Evolutionary conservation across 352 stramenopile species (phyloP).

Genomic region (Phytophthora brassicae): DNA sequence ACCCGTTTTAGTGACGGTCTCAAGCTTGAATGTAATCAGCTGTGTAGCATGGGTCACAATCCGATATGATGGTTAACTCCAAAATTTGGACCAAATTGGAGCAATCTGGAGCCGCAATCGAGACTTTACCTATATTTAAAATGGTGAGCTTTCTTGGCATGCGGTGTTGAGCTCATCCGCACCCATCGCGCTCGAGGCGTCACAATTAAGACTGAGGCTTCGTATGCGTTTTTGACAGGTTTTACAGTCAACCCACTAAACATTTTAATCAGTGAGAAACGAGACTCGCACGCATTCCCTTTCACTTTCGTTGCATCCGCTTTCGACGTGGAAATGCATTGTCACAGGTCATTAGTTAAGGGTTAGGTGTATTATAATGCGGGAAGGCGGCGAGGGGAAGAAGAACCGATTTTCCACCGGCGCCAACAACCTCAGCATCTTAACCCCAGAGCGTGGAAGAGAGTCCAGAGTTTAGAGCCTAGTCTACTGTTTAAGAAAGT

Average conservation of each 20-base stretch:
- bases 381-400: constrained; percentile 24
- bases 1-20: constrained; percentile 11
- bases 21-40: background rate
- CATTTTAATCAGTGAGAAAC: background rate
- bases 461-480: constrained; percentile 14
- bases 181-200: constrained; percentile 1
- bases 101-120: constrained; percentile 9
- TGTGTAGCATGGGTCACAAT: constrained; percentile 4
- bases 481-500: background rate
- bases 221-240: constrained; percentile 8
- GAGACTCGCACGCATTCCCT: background rate
- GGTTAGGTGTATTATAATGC: background rate
- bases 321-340: background rate
- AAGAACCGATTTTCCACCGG: constrained; percentile 28
- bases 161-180: background rate
- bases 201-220: background rate
- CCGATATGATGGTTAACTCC: no score
- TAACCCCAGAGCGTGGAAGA: constrained; percentile 26
- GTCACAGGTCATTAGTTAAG: constrained; percentile 15
- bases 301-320: background rate
- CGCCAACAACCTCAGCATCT: constrained; percentile 4
- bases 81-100: constrained; percentile 3
- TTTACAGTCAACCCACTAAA: constrained; percentile 22
- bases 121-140: no score
- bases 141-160: no score